Base-by-base conservation (phyloP, 345 rosid species). In the Aquilaria sinensis region DNA sequence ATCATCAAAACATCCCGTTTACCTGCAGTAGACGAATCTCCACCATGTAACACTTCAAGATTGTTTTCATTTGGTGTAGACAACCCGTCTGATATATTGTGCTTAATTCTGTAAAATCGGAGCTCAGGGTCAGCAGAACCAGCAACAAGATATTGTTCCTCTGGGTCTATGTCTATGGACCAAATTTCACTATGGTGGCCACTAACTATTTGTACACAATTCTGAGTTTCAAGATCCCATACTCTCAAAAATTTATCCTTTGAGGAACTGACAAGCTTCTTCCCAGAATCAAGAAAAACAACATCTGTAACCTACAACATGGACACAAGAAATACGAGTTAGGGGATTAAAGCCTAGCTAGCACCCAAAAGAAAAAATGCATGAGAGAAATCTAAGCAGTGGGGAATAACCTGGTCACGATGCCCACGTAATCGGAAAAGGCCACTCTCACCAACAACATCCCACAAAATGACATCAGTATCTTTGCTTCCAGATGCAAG, bases 151-250 rank as follows among this genome's bases (percentile, higher is more conserved):
- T 77, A 94, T 70, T 79, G 85, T 70, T 90, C 97, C 67, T 86
- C 85, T 1, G 87, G 80, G 69, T 94, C 99, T 68, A 71, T 79
- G 69, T 94, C 99, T 11, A 94, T 69, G 14, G 96, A 90, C 99
- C 99, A 90, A 65, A 94, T 79, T 80, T 94, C 99, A 80, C 85
- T 86, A 79, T 94, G 97, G 74, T 94, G 97, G 23, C 99, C 99
- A 47, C 97, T 82, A 57, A 94, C 65, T 67, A 85, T 85, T 75
- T 94, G 99, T 86, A 94, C 74, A 67, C 97, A 90, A 53, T 94
- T 91, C 71, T 90, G 93, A 33, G 96, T 90, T 61, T 90, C 97
- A 57, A 94, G 89, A 86, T 94, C 99, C 99, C 99, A 94, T 50
- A 90, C 99, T 74, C 99, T 86, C 74, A 94, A 74, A 74, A 86